Evolutionary conservation across 2,329 filamentous ascomycete genomes (phyloP).

Genomic region (Cercospora sp.): DNA sequence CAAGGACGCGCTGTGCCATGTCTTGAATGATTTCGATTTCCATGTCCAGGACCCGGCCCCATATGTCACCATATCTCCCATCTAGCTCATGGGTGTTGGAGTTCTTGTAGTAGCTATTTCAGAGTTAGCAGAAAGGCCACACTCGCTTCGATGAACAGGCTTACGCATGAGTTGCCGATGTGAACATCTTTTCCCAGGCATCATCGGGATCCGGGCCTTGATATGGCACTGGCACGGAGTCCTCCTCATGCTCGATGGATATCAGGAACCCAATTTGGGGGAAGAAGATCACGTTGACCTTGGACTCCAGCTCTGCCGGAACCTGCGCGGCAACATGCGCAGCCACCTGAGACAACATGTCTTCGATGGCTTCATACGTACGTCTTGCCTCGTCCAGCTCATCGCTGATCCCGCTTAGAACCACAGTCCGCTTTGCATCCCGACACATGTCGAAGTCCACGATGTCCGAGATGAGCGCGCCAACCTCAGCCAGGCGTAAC

Average conservation of each 20-base stretch:
- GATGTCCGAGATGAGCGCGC: slow-evolving; percentile 68
- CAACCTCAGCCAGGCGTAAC: slow-evolving; percentile 62
- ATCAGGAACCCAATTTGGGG: slow-evolving; percentile 90
- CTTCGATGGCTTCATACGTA: slow-evolving; percentile 74
- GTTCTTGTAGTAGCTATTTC: slow-evolving; percentile 77
- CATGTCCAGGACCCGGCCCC: slow-evolving; percentile 78
- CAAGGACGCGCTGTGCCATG: slow-evolving; percentile 69
- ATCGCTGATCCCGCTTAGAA: slow-evolving; percentile 69
- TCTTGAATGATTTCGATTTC: slow-evolving; percentile 87
- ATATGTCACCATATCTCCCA: slow-evolving; percentile 77
- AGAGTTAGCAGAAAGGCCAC: not conserved
- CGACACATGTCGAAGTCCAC: slow-evolving; percentile 79
- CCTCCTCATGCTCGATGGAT: slow-evolving; percentile 63
- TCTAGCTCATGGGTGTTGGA: slow-evolving; percentile 78
- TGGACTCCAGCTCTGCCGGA: slow-evolving; percentile 56
- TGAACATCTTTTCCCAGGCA: slow-evolving; percentile 76
- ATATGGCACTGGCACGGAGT: slow-evolving; percentile 59
- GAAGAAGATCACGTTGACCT: slow-evolving; percentile 80
- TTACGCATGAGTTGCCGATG: slow-evolving; percentile 59
- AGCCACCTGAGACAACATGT: slow-evolving; percentile 68
- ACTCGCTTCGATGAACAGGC: not conserved
- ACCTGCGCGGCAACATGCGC: slow-evolving; percentile 62
- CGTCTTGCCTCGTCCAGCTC: slow-evolving; percentile 77
- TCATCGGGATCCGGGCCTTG: slow-evolving; percentile 57
- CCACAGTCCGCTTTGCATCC: slow-evolving; percentile 68